These are phyloP conservation scores for Acer saccharum DNA, from an alignment of 345 rosid species.

Conservation along the genomic window DNA sequence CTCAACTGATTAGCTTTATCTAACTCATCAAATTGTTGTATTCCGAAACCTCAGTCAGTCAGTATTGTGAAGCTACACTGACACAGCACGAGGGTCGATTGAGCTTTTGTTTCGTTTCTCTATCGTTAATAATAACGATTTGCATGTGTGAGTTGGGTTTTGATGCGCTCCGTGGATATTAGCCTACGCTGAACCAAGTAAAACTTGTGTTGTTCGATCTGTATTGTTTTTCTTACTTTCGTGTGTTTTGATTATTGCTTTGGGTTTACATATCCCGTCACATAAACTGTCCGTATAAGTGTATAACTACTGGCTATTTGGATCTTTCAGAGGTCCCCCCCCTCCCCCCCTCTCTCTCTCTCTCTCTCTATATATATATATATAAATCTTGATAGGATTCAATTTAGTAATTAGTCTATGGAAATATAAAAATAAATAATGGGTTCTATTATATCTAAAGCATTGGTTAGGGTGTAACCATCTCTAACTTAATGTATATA, in stretches of 20 bases:
- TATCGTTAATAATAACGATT: too few species aligned
- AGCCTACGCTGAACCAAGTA: too few species aligned
- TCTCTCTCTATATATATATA: not conserved
- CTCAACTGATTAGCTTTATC: not conserved
- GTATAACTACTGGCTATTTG: not conserved
- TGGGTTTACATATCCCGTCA: too few species aligned
- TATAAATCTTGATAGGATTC: not conserved
- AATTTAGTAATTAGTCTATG: not conserved
- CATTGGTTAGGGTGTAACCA: constrained; percentile 5
- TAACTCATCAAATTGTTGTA: not conserved
- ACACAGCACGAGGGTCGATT: too few species aligned
- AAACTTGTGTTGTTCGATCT: too few species aligned
- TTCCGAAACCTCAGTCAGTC: too few species aligned
- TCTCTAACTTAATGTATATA: not conserved
- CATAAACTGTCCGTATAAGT: not conserved
- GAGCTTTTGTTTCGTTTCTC: too few species aligned
- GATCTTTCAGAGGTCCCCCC: constrained; percentile 1
- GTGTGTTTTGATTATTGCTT: too few species aligned
- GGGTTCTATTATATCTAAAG: not conserved
- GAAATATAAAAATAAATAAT: not conserved
- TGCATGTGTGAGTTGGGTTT: too few species aligned
- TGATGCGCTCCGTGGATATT: too few species aligned
- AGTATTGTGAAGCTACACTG: too few species aligned
- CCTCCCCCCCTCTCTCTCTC: not conserved
- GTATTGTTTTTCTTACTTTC: too few species aligned